Conservation (phyloP, 495 filamentous ascomycete species). For the Cercophora sp. region DNA sequence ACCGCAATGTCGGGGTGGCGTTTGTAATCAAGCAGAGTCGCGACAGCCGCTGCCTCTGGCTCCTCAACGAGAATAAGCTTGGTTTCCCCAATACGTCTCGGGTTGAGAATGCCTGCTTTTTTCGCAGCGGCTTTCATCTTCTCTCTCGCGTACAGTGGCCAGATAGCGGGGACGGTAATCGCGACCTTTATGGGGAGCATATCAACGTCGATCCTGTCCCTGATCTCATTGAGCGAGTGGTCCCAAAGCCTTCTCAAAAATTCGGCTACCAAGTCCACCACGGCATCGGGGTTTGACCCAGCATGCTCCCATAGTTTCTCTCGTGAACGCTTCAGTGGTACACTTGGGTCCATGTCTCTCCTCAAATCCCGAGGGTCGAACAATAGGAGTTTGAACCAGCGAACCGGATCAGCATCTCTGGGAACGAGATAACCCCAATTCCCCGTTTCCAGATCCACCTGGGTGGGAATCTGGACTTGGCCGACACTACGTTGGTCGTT, state of each 20-base stretch:
- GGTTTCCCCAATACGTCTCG: constrained; percentile 19
- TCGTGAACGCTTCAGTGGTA: constrained; percentile 11
- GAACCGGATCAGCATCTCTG: constrained; percentile 17
- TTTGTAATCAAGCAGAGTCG: constrained; percentile 15
- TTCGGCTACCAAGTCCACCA: constrained; percentile 10
- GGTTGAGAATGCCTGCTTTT: constrained; percentile 16
- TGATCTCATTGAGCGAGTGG: constrained; percentile 21
- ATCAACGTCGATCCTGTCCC: constrained; percentile 16
- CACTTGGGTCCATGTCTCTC: constrained; percentile 9
- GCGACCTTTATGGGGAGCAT: constrained; percentile 21
- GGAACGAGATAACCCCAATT: constrained; percentile 26
- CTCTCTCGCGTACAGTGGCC: constrained; percentile 23
- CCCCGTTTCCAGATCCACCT: constrained; percentile 15
- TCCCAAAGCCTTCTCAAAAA: constrained; percentile 22
- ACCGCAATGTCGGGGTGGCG: constrained; percentile 6
- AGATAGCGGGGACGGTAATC: constrained; percentile 30
- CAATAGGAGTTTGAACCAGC: constrained; percentile 31
- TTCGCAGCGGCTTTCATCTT: constrained; percentile 20
- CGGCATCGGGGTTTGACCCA: background rate
- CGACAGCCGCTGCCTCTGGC: constrained; percentile 24
- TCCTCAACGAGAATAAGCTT: constrained; percentile 22
- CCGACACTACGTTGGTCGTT: constrained; percentile 4
- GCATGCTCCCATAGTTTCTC: constrained; percentile 1
- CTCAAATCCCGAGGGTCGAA: constrained; percentile 19
- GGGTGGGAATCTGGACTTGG: constrained; percentile 23